phyloP scores from a whole-genome alignment of 164 flowering plant species.

The Magnolia changhungtana region DNA sequence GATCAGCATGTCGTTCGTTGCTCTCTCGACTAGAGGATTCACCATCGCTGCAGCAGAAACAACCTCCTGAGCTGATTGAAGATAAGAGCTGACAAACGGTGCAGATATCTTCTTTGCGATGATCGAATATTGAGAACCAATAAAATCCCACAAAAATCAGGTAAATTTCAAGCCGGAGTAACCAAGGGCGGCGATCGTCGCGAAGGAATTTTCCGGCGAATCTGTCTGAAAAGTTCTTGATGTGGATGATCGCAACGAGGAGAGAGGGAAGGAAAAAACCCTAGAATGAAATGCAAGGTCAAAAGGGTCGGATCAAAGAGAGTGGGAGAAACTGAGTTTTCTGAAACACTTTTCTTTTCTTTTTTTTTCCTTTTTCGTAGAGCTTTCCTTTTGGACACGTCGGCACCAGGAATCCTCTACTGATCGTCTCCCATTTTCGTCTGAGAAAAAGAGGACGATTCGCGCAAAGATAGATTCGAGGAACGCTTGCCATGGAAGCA shows the following conservation, averaged over 20 bases:
- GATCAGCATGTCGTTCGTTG: conserved; percentile 90
- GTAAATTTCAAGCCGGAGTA: neutral
- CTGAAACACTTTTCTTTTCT: neutral
- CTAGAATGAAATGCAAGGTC: neutral
- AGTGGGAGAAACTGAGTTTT: neutral
- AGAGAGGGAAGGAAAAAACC: neutral
- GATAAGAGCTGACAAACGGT: neutral
- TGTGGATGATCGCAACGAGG: neutral
- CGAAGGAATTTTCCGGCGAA: neutral
- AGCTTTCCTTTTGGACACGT: neutral
- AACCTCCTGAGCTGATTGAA: neutral
- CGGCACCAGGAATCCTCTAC: neutral
- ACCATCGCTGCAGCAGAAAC: conserved; percentile 44
- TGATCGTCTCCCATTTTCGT: neutral
- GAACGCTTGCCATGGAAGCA: neutral
- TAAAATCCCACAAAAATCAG: neutral
- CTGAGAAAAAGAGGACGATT: neutral
- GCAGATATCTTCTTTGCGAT: neutral
- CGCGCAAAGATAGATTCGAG: neutral
- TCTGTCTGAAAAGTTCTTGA: too few species aligned
- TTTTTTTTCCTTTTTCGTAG: neutral
- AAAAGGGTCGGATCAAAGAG: neutral
- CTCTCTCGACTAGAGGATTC: conserved; percentile 82
- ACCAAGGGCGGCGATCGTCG: neutral
- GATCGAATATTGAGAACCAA: neutral